Evolutionary conservation across 139 green algal genomes (phyloP).

Genomic region (Spirogloea muscicola): DNA sequence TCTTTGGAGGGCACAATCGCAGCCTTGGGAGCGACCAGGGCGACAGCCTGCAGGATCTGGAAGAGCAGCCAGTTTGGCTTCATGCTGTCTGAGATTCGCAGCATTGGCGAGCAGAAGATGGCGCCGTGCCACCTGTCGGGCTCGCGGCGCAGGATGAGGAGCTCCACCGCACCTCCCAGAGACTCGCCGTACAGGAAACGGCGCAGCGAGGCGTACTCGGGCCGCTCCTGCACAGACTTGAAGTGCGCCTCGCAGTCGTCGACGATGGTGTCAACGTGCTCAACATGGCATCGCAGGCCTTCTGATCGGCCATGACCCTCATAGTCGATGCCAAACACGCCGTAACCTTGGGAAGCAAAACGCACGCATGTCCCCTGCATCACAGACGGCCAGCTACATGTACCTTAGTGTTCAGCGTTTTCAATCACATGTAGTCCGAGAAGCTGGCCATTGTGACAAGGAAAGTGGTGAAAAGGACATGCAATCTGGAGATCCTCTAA

Average conservation of each 20-base stretch:
- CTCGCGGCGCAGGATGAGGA: not conserved
- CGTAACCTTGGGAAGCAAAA: slow-evolving; percentile 1
- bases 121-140: slow-evolving; percentile 2
- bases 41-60: not conserved
- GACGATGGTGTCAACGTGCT: not conserved
- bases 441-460: not conserved
- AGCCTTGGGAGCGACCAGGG: not conserved
- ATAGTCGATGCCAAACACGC: slow-evolving; percentile 3
- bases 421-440: too few species aligned
- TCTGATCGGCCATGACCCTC: slow-evolving; percentile 4
- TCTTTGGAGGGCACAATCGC: slow-evolving; percentile 11
- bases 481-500: not conserved
- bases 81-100: slow-evolving; percentile 13
- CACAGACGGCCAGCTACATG: not conserved
- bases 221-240: not conserved
- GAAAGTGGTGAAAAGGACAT: not conserved
- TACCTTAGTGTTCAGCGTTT: too few species aligned
- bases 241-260: slow-evolving; percentile 1
- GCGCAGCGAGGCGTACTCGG: slow-evolving; percentile 2
- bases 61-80: slow-evolving; percentile 1
- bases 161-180: slow-evolving; percentile 6
- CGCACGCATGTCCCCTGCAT: not conserved
- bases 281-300: slow-evolving; percentile 1
- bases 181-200: slow-evolving; percentile 26
- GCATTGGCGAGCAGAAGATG: slow-evolving; percentile 13